Evolutionary conservation across 805 yeast genomes (phyloP).

Genomic region (Nakazawaea ambrosiae): DNA sequence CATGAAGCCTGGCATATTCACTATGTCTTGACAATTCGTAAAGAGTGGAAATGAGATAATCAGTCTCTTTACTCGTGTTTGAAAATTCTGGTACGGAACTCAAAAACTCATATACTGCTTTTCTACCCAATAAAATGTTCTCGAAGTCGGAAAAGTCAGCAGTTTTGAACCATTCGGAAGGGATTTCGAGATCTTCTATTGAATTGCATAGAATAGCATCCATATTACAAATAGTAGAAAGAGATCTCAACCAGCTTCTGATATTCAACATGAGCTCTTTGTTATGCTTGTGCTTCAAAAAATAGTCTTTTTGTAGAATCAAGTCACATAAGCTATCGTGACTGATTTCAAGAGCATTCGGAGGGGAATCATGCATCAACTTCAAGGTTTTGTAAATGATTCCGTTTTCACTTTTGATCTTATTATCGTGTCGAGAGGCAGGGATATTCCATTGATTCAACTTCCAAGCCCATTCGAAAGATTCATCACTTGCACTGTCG

Average conservation of each 20-base stretch:
- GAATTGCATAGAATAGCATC: slow-evolving; percentile 7
- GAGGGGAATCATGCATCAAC: slow-evolving; percentile 31
- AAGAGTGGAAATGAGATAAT: slow-evolving; percentile 20
- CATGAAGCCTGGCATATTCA: slow-evolving; percentile 28
- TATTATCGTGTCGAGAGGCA: slow-evolving; percentile 14
- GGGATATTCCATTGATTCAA: slow-evolving; percentile 75
- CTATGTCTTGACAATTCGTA: slow-evolving; percentile 38
- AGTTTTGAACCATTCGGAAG: slow-evolving; percentile 30
- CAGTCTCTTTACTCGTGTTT: no score
- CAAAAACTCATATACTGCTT: slow-evolving; percentile 28
- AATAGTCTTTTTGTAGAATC: slow-evolving; percentile 13
- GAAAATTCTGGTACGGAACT: no score
- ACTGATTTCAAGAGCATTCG: slow-evolving; percentile 14
- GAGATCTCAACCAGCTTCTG: slow-evolving; percentile 17
- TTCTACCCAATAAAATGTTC: slow-evolving; percentile 35
- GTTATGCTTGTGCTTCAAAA: slow-evolving; percentile 10
- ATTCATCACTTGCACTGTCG: not conserved
- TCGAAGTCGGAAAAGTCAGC: slow-evolving; percentile 32
- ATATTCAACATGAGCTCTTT: not conserved
- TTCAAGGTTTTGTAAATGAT: slow-evolving; percentile 48
- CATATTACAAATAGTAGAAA: slow-evolving; percentile 14
- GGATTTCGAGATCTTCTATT: slow-evolving; percentile 14
- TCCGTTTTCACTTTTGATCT: slow-evolving; percentile 29
- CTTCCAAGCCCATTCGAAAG: slow-evolving; percentile 69
- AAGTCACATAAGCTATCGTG: slow-evolving; percentile 17